Evolutionary conservation across 257 asterid genomes (phyloP).

Genomic region (Solanum etuberosum): DNA sequence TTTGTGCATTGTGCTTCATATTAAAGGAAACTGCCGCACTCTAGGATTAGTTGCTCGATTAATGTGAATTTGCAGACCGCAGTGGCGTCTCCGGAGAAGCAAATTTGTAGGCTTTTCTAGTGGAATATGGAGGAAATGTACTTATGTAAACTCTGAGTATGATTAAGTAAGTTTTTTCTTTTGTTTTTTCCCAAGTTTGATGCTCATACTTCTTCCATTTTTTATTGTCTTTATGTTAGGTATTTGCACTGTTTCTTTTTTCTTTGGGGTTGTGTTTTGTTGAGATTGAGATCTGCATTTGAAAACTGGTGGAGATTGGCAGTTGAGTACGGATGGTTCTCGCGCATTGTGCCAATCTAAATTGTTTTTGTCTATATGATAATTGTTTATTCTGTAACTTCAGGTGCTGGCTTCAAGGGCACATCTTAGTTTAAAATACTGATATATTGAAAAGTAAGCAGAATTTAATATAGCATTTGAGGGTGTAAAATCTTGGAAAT

Average conservation of each 20-base stretch:
- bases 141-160: neutral
- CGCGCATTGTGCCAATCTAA: neutral
- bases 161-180: neutral
- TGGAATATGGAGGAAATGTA: neutral
- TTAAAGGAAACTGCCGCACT: neutral
- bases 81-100: neutral
- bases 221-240: neutral
- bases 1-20: neutral
- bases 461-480: neutral
- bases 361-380: neutral
- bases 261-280: neutral
- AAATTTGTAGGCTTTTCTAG: neutral
- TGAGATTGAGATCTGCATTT: constrained; percentile 29
- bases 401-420: neutral
- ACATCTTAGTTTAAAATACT: neutral
- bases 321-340: neutral
- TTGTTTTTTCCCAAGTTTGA: neutral
- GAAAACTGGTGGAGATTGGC: neutral
- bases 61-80: neutral
- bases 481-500: neutral
- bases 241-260: neutral
- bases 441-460: neutral
- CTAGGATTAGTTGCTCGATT: neutral
- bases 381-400: neutral
- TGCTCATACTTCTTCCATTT: neutral